Base-by-base conservation (phyloP, 1,284 basidiomycete species). In the Porogramme epimiltina region DNA sequence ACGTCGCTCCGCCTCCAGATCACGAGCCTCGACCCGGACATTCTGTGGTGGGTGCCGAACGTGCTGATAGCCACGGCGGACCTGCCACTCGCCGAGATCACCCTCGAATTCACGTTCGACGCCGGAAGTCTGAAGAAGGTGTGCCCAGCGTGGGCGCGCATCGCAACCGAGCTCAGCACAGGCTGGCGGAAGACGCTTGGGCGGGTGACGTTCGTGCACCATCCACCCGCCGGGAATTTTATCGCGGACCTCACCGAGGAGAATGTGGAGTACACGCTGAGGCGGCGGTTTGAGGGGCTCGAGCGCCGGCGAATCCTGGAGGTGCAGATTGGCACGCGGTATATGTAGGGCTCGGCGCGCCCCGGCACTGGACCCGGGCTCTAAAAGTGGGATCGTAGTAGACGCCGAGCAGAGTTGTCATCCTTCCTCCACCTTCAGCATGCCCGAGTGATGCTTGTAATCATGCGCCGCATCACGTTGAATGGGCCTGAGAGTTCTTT, bases 41-140 rank as follows among this genome's bases (percentile, higher is more conserved):
- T 20, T 22, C 25, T 52, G 42, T 26, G 26, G 11, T 52, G 51
- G 51, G 46, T 52, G 6, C 42, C 51, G 3, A 5, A 9, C 10
- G 16, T 52, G 28, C 42, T 52, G 37, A 23, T 41, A 22, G 36
- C 22, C 11, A 37, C 31, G 22, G 18, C 18, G 18, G 3, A 26
- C 9, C 24, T 41, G 18, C 46, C 51, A 3, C 31, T 52, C 28
- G n/a, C 34, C 2, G 24, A 36, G 10, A 28, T 52, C 23, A 19
- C 46, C 41, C 23, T 52, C n/a, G 37, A 48, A 9, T 48, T 52
- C 51, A 45, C 51, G 6, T 24, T 52, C 13, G 51, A 52, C 42
- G 4, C 36, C 20, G 33, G 40, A n/a, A 43, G 33, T 19, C 38
- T 37, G 15, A 10, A 10, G 9, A 26, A 18, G 9, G 23, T 37